Evolutionary conservation across 441 rosid genomes (phyloP), one percentile per base, ranked within the genome.

Genomic region (Mallotus japonicus): DNA sequence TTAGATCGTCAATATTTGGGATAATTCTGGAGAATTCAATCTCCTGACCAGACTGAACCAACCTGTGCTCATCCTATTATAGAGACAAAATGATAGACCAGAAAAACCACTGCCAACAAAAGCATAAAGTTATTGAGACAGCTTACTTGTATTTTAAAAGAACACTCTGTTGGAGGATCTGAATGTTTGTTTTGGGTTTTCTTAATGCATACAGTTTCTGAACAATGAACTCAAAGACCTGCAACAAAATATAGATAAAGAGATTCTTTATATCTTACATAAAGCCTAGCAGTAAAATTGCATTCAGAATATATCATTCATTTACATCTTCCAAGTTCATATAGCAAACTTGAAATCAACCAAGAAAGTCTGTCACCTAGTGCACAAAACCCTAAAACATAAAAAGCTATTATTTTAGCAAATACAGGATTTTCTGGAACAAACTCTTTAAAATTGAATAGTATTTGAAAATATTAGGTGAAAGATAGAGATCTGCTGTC

Each of bases 171-270:
- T 96, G 99, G 86, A 96, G 97, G 80, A 96, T 93, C 82, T 96
- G 99, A 77, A 96, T 92, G 80, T 96, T 96, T 76, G 99, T 96
- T 89, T 96, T 96, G 63, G 99, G 99, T 84, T 96, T 96, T 79
- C 99, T 92, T 78, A 96, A 80, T 34, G 99, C 97, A 79, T 92
- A 82, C 70, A 96, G 99, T 87, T 96, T 96, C 86, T 93, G 99
- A 81, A 93, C 96, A 72, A 93, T 89, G 86, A 96, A 93, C 74
- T 96, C 99, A 88, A 90, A 96, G 67, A 92, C 96, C 99, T 96
- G 81, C 60, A 28, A 56, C 53, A 65, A 63, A n/a, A 55, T n/a
- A 22, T 19, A 32, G 19, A 46, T 16, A 22, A 1, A 40, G 11
- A 71, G 6, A 56, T n/a, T 19, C 12, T 62, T 22, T 19, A 40